Conservation (phyloP, 352 stramenopile genomes). For the Phytophthora chlamydospora region DNA sequence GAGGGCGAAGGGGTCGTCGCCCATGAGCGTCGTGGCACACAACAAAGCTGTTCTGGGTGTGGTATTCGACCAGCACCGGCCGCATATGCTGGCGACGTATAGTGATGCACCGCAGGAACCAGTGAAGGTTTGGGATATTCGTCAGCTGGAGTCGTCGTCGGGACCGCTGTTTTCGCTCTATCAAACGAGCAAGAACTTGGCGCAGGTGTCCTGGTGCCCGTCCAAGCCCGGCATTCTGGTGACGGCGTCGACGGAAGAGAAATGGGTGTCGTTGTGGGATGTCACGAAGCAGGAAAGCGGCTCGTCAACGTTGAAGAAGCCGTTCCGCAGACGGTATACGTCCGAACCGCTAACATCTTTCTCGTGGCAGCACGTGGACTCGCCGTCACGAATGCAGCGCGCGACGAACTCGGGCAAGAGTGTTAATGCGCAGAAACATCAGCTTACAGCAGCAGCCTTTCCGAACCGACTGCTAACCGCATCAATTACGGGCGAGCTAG, state of each 20-base stretch:
- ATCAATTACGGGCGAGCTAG: slow-evolving; percentile 74
- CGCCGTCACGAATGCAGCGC: slow-evolving; percentile 20
- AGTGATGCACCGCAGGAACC: slow-evolving; percentile 82
- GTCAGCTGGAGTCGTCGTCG: slow-evolving; percentile 68
- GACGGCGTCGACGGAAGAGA: slow-evolving; percentile 77
- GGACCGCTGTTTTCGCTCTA: slow-evolving; percentile 77
- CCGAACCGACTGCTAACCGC: slow-evolving; percentile 83
- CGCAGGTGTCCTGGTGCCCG: slow-evolving; percentile 85
- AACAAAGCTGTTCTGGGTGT: slow-evolving; percentile 87
- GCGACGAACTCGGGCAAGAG: slow-evolving; percentile 31
- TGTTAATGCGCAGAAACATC: slow-evolving; percentile 37
- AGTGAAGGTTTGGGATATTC: slow-evolving; percentile 90
- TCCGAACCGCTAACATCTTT: slow-evolving; percentile 79
- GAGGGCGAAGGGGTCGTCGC: slow-evolving; percentile 55
- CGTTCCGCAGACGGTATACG: slow-evolving; percentile 78
- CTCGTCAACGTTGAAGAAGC: slow-evolving; percentile 64
- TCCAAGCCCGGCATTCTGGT: slow-evolving; percentile 84
- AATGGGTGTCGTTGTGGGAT: slow-evolving; percentile 88
- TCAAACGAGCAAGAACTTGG: slow-evolving; percentile 71
- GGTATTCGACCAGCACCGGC: slow-evolving; percentile 81
- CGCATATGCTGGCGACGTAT: slow-evolving; percentile 85
- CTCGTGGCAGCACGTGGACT: slow-evolving; percentile 76
- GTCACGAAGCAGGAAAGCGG: slow-evolving; percentile 65
- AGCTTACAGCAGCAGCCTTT: slow-evolving; percentile 62
- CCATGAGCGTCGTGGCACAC: slow-evolving; percentile 83